phyloP scores from a whole-genome alignment of 257 asterid species.

The Solanum acaule region DNA sequence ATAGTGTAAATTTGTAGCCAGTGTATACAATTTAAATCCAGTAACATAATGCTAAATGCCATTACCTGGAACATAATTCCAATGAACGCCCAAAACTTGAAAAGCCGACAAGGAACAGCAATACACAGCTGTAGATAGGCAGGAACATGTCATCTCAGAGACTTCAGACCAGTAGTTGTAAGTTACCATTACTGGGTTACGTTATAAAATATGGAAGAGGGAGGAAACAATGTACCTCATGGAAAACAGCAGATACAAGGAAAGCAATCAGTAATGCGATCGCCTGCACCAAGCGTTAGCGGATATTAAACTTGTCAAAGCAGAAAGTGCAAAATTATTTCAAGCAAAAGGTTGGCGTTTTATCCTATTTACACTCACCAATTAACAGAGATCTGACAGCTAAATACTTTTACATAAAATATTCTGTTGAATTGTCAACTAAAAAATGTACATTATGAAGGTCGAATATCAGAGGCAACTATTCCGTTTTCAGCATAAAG shows the following conservation, averaged over 20 bases:
- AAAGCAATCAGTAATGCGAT: constrained; percentile 75
- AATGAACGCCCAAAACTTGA: constrained; percentile 88
- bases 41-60: neutral
- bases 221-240: constrained; percentile 51
- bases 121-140: constrained; percentile 62
- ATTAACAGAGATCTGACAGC: neutral
- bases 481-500: neutral
- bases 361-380: neutral
- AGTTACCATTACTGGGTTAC: neutral
- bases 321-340: neutral
- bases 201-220: neutral
- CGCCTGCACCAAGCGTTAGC: constrained; percentile 33
- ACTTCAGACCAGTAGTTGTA: neutral
- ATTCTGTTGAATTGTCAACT: neutral
- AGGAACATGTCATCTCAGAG: neutral
- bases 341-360: neutral
- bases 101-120: constrained; percentile 96
- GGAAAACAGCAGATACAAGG: constrained; percentile 86
- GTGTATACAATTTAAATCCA: neutral
- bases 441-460: neutral
- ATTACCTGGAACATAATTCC: constrained; percentile 94
- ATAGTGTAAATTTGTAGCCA: neutral
- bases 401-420: neutral
- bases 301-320: neutral
- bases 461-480: neutral